phyloP scores from a whole-genome alignment of 2,329 filamentous ascomycete species.

The Metarhizium brunneum region DNA sequence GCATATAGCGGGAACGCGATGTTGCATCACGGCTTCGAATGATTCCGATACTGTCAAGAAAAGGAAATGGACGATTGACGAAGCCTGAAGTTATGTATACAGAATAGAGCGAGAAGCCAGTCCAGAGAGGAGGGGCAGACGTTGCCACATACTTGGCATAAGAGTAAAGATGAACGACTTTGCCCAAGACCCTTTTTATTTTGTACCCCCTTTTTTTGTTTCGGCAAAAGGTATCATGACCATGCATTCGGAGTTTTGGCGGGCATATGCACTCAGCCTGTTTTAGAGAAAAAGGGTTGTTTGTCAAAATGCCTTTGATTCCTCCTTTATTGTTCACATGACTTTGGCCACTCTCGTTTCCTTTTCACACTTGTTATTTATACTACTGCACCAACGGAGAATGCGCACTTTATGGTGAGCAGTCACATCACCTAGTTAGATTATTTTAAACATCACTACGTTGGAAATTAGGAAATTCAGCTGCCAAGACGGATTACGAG shows the following conservation, averaged over 20 bases:
- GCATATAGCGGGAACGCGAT: neutral
- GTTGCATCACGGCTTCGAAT: neutral
- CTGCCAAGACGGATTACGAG: neutral
- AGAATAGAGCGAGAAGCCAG: neutral
- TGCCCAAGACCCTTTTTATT: neutral
- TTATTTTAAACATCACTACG: neutral
- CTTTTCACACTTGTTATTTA: neutral
- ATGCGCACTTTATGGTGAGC: neutral
- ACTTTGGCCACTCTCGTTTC: neutral
- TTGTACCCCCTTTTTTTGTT: neutral
- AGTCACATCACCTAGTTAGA: neutral
- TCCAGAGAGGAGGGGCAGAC: neutral
- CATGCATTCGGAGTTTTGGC: conserved; percentile 11
- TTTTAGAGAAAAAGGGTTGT: neutral
- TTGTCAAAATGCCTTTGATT: neutral
- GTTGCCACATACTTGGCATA: conserved; percentile 1
- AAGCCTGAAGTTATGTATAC: neutral
- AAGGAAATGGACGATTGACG: neutral
- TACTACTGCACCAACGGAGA: neutral
- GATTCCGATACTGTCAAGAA: neutral
- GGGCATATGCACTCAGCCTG: conserved; percentile 4
- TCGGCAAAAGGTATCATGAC: neutral
- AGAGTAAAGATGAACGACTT: neutral
- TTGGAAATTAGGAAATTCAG: neutral
- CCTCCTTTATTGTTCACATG: neutral